Evolutionary conservation across 176 grass and related monocot species (phyloP).

Genomic region (Luzula sylvatica): DNA sequence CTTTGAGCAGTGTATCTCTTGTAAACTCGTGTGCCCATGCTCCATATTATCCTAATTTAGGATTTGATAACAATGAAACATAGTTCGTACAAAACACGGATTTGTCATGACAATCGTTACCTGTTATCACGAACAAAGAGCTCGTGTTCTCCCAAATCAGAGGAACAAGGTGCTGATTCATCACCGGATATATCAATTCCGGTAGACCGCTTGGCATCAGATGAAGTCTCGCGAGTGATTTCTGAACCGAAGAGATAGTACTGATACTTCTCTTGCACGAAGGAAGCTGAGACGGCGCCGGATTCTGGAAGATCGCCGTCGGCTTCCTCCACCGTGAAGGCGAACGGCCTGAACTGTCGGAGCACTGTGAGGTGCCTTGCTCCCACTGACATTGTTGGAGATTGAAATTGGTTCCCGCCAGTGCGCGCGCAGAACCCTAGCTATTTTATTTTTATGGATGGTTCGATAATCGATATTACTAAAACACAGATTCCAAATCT

Average conservation of each 20-base stretch:
- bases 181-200: constrained; percentile 10
- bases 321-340: constrained; percentile 47
- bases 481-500: no score
- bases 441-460: background rate
- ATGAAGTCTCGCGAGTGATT: constrained; percentile 27
- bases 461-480: no score
- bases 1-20: constrained; percentile 71
- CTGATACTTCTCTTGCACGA: constrained; percentile 39
- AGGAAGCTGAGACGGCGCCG: constrained; percentile 17
- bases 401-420: constrained; percentile 3
- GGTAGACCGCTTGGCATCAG: constrained; percentile 26
- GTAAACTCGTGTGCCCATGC: constrained; percentile 67
- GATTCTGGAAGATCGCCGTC: constrained; percentile 43
- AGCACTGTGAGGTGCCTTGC: constrained; percentile 59
- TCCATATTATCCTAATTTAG: constrained; percentile 52
- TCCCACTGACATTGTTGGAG: constrained; percentile 27
- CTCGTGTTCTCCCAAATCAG: constrained; percentile 74
- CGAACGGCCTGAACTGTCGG: constrained; percentile 76
- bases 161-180: constrained; percentile 21
- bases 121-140: constrained; percentile 84
- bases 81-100: no score
- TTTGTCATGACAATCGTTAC: constrained; percentile 22
- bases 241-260: constrained; percentile 77
- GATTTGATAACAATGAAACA: no score
- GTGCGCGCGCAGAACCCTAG: constrained; percentile 19